Base-by-base conservation (phyloP, 2,329 filamentous ascomycete genomes). In the Penicillium sp. region DNA sequence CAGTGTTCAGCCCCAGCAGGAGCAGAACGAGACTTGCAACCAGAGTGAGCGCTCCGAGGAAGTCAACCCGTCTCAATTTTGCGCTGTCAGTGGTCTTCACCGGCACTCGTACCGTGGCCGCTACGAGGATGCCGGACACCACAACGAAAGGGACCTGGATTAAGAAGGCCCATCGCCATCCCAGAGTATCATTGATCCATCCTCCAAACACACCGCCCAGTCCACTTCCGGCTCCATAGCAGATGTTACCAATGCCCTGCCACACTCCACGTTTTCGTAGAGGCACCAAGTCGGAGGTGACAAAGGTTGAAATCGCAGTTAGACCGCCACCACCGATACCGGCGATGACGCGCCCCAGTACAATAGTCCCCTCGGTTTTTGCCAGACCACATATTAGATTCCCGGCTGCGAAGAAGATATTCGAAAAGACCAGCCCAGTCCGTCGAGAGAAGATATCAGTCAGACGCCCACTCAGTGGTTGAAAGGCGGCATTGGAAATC, bases 381-480 rank as follows among this genome's bases (percentile, higher is more conserved):
- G 88, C 86, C 4, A 94, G 68, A 0, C 87, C 89, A 61, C 88
- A 95, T 54, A 94, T 84, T 53, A 93, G 70, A 53, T 93, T 95
- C 0, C 89, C 89, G 0, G 75, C 70, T 0, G 83, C 85, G 63
- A 95, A 95, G 66, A 91, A 79, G 49, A 88, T 56, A 64, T 93
- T 93, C 57, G 84, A 87, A 54, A 91, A 83, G 9, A 94, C 74
- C 2, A 95, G 72, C 0, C 89, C 89, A 0, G 84, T 81, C 0
- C 87, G 80, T 4, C 89, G 81, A 10, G 85, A 86, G 62, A 91
- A 93, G 43, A 95, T 93, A 65, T 95, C 90, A 0, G 89, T 95
- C 52, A 95, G 68, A 5, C 88, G 82, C 6, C 90, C 90, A 8
- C 85, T 88, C 19, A 95, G 77, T 12, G 89, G 89, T 66, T 95